These are phyloP conservation scores for Euphrasia confusa DNA, from an alignment of 257 asterid genomes.

Conservation along the genomic window DNA sequence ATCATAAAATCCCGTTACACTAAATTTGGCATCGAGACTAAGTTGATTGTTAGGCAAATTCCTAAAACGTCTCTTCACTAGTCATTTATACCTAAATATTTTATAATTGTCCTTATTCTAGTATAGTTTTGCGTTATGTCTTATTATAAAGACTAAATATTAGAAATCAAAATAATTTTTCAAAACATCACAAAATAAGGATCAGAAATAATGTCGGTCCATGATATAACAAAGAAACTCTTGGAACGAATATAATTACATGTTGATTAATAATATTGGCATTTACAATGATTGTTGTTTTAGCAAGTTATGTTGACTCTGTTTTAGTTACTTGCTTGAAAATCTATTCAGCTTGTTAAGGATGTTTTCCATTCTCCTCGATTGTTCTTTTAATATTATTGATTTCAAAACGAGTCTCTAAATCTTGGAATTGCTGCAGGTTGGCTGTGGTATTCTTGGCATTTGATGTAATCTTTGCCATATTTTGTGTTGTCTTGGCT, in stretches of 20 bases:
- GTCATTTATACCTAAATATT: neutral
- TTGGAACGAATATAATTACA: neutral
- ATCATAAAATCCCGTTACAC: neutral
- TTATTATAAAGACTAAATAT: neutral
- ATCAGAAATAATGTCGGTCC: conserved; percentile 8
- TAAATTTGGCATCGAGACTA: neutral
- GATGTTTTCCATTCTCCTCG: conserved; percentile 3
- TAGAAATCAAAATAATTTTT: neutral
- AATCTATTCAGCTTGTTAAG: conserved; percentile 7
- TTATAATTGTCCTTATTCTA: neutral
- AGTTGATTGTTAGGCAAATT: neutral
- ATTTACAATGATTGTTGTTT: neutral
- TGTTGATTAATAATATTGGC: neutral
- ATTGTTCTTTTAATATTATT: conserved; percentile 3
- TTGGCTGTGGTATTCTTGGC: conserved; percentile 95
- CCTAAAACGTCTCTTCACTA: neutral
- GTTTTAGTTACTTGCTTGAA: conserved; percentile 6
- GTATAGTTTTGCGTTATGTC: neutral
- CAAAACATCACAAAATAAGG: neutral
- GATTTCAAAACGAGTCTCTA: conserved; percentile 25
- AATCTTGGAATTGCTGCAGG: conserved; percentile 57
- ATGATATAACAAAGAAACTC: neutral
- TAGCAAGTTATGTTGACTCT: conserved; percentile 6
- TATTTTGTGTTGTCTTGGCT: conserved; percentile 91
- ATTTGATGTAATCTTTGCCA: conserved; percentile 93